Base-by-base conservation (phyloP, 495 filamentous ascomycete species). In the Glarea lozoyensis region DNA sequence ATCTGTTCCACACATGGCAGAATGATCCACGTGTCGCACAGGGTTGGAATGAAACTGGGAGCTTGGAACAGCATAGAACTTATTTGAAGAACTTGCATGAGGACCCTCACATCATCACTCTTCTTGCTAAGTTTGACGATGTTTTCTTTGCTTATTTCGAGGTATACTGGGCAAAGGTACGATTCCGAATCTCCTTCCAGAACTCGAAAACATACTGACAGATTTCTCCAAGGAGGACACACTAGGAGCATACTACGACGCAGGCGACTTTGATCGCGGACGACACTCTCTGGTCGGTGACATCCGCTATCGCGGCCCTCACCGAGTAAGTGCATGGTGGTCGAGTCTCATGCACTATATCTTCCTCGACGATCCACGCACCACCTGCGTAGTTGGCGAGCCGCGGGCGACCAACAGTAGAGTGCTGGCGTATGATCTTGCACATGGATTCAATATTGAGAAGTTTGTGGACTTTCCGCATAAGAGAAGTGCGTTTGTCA, bases 131-230 rank as follows among this genome's bases (percentile, higher is more conserved):
- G 1, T 84, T 82, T 43, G 66, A 82, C 20, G 75, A 78, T 15
- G 65, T 60, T 21, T 62, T 57, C 5, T 84, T 84, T 56, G 75
- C 79, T 0, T 83, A 83, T 46, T 83, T 78, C 52, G 80, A 84
- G 60, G 60, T 82, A 2, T 84, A 84, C 56, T 84, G 80, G 80
- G 75, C 70, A 13, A 81, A 81, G 70, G 78, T 79, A 62, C 31
- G 55, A 41, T 21, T 30, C 31, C 33, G 13, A 23, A 13, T 25
- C 18, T 24, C 52, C 43, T 25, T 15, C 12, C 9, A 30, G 33
- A 25, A 10, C 19, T 30, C n/a, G 13, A 10, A 31, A 5, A 33
- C 19, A 39, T 24, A 6, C 35, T 33, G 15, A 43, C 35, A 19
- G 12, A 12, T 35, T 35, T 9, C 4, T 13, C 34, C 56, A 32